Conservation (phyloP, 768 basidiomycete genomes). For the Flagelloscypha sp. region DNA sequence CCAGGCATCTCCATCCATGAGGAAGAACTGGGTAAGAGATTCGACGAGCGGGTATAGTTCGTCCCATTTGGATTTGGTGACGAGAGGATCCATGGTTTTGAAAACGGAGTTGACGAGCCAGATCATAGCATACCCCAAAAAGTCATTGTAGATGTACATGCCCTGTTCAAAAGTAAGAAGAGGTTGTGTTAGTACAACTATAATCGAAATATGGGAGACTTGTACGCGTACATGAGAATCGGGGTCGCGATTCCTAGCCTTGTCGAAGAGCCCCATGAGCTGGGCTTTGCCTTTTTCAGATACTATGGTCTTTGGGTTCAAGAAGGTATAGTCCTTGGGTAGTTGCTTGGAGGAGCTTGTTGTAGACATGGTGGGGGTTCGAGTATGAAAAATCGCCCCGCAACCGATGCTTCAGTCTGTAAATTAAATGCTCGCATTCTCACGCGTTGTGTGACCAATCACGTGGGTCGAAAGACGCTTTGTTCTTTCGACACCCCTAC, state of each 20-base stretch:
- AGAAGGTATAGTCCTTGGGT: slow-evolving; percentile 26
- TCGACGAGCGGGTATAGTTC: slow-evolving; percentile 26
- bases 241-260: slow-evolving; percentile 24
- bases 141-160: slow-evolving; percentile 29
- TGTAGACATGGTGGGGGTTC: too few species aligned
- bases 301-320: slow-evolving; percentile 20
- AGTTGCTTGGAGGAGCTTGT: too few species aligned
- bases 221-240: slow-evolving; percentile 9
- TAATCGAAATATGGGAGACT: too few species aligned
- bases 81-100: slow-evolving; percentile 20
- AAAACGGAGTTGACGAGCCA: slow-evolving; percentile 27
- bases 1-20: slow-evolving; percentile 12
- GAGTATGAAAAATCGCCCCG: too few species aligned
- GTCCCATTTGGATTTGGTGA: slow-evolving; percentile 24
- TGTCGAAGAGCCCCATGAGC: slow-evolving; percentile 19
- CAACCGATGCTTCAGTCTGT: too few species aligned
- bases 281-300: slow-evolving; percentile 21
- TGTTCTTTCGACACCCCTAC: too few species aligned
- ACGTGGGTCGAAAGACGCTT: too few species aligned
- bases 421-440: too few species aligned
- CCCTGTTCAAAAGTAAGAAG: slow-evolving; percentile 7
- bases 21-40: slow-evolving; percentile 24
- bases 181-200: too few species aligned
- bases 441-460: too few species aligned
- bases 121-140: slow-evolving; percentile 24